Evolutionary conservation across 768 basidiomycete genomes (phyloP).

Genomic region (Mycena alexandri): DNA sequence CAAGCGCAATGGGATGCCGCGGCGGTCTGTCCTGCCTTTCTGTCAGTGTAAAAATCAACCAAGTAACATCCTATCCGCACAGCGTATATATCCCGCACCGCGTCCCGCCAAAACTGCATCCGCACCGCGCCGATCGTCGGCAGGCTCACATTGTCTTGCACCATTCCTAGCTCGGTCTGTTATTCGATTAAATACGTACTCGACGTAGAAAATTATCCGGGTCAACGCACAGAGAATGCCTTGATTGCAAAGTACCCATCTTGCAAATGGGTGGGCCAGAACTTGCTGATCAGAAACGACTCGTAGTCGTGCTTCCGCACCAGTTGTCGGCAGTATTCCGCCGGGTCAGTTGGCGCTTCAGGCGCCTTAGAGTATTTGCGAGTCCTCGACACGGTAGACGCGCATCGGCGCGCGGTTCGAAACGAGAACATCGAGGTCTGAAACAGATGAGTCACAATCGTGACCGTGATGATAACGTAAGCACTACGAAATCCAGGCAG

Average conservation of each 20-base stretch:
- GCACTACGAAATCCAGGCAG: too few relatives aligned
- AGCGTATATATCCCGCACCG: conserved; percentile 74
- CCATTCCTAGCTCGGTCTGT: conserved; percentile 74
- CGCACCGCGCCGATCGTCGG: conserved; percentile 83
- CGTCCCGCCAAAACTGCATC: conserved; percentile 90
- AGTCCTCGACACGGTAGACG: conserved; percentile 4
- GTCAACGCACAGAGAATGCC: conserved; percentile 81
- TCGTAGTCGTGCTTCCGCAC: conserved; percentile 89
- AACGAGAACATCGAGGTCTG: conserved; percentile 2
- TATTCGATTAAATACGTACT: conserved; percentile 5
- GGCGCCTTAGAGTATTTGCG: conserved; percentile 15
- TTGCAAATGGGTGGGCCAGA: conserved; percentile 77
- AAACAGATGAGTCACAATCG: too few relatives aligned
- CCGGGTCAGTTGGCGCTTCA: conserved; percentile 45
- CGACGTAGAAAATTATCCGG: conserved; percentile 25
- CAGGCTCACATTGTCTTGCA: conserved; percentile 84
- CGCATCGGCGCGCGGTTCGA: conserved; percentile 14
- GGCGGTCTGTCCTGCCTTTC: conserved; percentile 75
- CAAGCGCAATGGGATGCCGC: conserved; percentile 84
- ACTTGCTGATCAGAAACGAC: conserved; percentile 76
- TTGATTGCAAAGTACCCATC: conserved; percentile 82
- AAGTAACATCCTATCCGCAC: conserved; percentile 51
- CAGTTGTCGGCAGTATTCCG: conserved; percentile 75
- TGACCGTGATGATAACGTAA: too few relatives aligned
- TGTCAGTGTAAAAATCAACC: conserved; percentile 25